These are phyloP conservation scores for Chlamydomonas reinhardtii DNA, from an alignment of 163 green algal species.

Conservation along the genomic window DNA sequence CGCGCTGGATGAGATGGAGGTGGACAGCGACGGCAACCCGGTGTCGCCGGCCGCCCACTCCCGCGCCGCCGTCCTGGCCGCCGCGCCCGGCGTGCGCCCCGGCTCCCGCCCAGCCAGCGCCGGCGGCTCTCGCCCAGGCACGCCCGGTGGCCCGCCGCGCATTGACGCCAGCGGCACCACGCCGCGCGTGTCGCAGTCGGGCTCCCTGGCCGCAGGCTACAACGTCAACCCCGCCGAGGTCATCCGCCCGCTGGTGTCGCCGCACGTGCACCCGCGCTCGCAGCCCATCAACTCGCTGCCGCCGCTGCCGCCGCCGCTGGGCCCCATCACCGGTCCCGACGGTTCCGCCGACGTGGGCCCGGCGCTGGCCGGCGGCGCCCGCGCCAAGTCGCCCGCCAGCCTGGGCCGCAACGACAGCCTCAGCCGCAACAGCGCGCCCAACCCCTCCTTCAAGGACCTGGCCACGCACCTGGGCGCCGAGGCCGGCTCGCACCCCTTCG, in stretches of 20 bases:
- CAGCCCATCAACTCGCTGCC: too few relatives aligned
- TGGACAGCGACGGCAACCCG: neutral
- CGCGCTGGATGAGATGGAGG: neutral
- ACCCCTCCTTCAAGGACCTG: neutral
- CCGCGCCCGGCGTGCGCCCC: neutral
- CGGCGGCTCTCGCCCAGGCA: neutral
- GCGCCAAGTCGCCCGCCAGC: constrained; percentile 26
- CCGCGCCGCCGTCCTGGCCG: neutral
- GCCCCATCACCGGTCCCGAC: neutral
- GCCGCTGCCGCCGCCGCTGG: neutral
- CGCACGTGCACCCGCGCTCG: neutral
- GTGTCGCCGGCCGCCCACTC: too few relatives aligned
- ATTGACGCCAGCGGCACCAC: neutral
- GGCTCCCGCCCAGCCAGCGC: neutral
- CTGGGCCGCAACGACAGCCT: neutral
- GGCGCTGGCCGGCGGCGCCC: neutral
- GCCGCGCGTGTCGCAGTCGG: neutral
- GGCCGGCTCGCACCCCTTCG: neutral
- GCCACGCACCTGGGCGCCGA: neutral
- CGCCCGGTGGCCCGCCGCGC: neutral
- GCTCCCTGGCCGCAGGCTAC: neutral
- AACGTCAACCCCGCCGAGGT: neutral
- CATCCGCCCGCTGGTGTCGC: constrained; percentile 8
- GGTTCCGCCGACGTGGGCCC: neutral
- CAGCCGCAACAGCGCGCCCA: neutral